Conservation (phyloP, 805 yeast species). For the Candida awuae region DNA sequence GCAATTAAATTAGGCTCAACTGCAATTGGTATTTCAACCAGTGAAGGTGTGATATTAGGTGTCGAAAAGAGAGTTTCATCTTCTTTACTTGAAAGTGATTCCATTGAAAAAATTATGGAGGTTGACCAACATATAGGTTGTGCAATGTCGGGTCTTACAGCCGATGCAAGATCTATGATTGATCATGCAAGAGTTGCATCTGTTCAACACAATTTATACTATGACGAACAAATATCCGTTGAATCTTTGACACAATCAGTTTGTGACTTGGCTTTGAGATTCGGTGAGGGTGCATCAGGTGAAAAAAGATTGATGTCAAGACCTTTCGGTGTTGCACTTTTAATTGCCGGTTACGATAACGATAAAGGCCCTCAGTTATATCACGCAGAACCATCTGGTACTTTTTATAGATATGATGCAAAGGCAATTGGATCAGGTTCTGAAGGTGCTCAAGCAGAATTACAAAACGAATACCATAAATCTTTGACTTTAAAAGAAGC, state of each 20-base stretch:
- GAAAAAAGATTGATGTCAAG: slow-evolving; percentile 94
- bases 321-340: slow-evolving; percentile 96
- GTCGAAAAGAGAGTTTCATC: slow-evolving; percentile 97
- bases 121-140: slow-evolving; percentile 92
- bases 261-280: slow-evolving; percentile 91
- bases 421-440: slow-evolving; percentile 98
- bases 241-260: slow-evolving; percentile 94
- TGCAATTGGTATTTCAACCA: slow-evolving; percentile 92
- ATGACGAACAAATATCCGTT: slow-evolving; percentile 85
- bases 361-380: slow-evolving; percentile 93
- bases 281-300: slow-evolving; percentile 96
- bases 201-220: slow-evolving; percentile 81
- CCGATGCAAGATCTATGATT: slow-evolving; percentile 97
- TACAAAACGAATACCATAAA: slow-evolving; percentile 93
- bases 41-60: slow-evolving; percentile 92
- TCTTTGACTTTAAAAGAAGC: slow-evolving; percentile 90
- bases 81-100: slow-evolving; percentile 78
- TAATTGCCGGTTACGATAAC: slow-evolving; percentile 89
- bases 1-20: slow-evolving; percentile 97
- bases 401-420: slow-evolving; percentile 95
- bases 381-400: slow-evolving; percentile 99
- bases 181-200: slow-evolving; percentile 93
- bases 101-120: slow-evolving; percentile 94
- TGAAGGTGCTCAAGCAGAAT: slow-evolving; percentile 97
- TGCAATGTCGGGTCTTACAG: slow-evolving; percentile 98